Base-by-base conservation (phyloP, 345 rosid genomes). In the Nasturtium officinale region DNA sequence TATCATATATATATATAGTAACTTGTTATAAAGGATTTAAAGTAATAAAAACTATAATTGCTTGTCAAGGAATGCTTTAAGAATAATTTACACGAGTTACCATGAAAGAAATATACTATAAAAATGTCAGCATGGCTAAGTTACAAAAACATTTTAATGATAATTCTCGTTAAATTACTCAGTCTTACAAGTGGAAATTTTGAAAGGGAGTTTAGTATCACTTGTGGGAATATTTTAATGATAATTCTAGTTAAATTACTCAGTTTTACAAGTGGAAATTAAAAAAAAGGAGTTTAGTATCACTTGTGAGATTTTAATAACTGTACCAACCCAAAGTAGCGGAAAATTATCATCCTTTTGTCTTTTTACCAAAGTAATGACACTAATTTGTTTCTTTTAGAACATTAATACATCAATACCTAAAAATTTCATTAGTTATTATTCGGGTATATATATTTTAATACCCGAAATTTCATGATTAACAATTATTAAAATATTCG, bases 221-320 rank as follows among this genome's bases (percentile, higher is more conserved):
- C n/a, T n/a, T n/a, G n/a, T n/a, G n/a, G n/a, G n/a, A n/a, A 7
- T 29, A 45, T 11, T 53, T 26, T 53, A 11, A 26, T 16, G 15
- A 40, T 5, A 40, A 28, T 7, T n/a, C 26, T 63, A 11, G 21
- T 29, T 18, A 47, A 64, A 29, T 47, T 35, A 47, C 53, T 59
- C n/a, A n/a, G n/a, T n/a, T 25, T 13, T 26, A 26, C 62, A 26
- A 40, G 42, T 55, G 63, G 63, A n/a, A n/a, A n/a, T n/a, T n/a
- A n/a, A n/a, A n/a, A 3, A 46, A 45, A 62, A 1, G 40, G 51
- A 28, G n/a, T 18, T 35, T 47, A 23, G 58, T 30, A 65, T 65
- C 58, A 33, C 33, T 65, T 28, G 58, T 50, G 70, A 64, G 29
- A 64, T 64, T 5, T 64, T 46, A n/a, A n/a, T n/a, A n/a, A 6